These are phyloP conservation scores for Nevesoporus exiguus DNA, from an alignment of 768 basidiomycete species.

Conservation along the genomic window DNA sequence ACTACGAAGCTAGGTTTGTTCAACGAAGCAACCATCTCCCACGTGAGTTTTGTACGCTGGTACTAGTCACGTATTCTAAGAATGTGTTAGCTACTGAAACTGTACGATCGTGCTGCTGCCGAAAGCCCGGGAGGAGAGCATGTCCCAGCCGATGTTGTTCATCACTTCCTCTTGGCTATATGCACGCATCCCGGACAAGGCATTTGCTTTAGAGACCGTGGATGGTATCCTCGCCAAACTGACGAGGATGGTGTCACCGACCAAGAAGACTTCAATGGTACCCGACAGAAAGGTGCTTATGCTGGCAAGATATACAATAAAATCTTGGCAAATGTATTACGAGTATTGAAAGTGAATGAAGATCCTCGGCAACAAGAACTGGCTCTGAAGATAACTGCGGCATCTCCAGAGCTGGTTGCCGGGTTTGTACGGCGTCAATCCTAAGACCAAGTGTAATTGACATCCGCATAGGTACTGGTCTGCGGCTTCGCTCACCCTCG, in stretches of 20 bases:
- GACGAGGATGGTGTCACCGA: slow-evolving; percentile 38
- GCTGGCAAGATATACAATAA: slow-evolving; percentile 71
- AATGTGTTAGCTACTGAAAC: slow-evolving; percentile 54
- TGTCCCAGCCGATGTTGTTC: slow-evolving; percentile 72
- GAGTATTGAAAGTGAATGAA: slow-evolving; percentile 81
- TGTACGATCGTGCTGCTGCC: slow-evolving; percentile 60
- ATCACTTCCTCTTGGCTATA: slow-evolving; percentile 84
- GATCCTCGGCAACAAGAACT: slow-evolving; percentile 84
- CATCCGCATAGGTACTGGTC: slow-evolving; percentile 64
- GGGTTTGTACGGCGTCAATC: slow-evolving; percentile 45
- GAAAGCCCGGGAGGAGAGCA: slow-evolving; percentile 50
- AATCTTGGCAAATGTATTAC: slow-evolving; percentile 73
- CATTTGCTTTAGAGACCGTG: slow-evolving; percentile 83
- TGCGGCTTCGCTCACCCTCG: slow-evolving; percentile 64
- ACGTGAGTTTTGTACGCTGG: slow-evolving; percentile 42
- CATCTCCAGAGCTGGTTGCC: slow-evolving; percentile 84
- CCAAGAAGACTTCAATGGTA: slow-evolving; percentile 36
- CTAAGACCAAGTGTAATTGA: slow-evolving; percentile 10
- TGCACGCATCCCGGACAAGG: slow-evolving; percentile 80
- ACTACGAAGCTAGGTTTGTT: slow-evolving; percentile 72
- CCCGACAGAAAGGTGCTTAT: slow-evolving; percentile 29
- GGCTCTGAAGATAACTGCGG: slow-evolving; percentile 70
- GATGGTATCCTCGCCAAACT: slow-evolving; percentile 82
- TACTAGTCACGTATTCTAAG: not conserved
- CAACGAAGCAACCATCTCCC: slow-evolving; percentile 58